phyloP scores from a whole-genome alignment of 495 filamentous ascomycete species.

The Hyaloscypha finlandica region DNA sequence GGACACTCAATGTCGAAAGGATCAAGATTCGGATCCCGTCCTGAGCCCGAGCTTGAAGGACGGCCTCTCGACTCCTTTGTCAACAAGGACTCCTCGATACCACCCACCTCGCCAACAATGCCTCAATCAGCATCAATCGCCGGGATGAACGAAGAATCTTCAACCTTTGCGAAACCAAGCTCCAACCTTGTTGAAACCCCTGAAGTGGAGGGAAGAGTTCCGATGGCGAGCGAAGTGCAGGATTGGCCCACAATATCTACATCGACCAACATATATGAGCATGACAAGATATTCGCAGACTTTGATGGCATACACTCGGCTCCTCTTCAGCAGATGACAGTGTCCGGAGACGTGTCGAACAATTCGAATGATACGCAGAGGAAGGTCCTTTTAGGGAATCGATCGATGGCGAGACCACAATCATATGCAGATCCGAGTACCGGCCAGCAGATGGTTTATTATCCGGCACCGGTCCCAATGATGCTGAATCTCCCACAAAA shows the following conservation, averaged over 20 bases:
- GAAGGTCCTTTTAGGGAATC: slow-evolving; percentile 20
- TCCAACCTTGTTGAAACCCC: slow-evolving; percentile 8
- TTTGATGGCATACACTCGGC: slow-evolving; percentile 86
- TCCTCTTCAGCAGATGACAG: slow-evolving; percentile 24
- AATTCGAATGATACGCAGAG: slow-evolving; percentile 5
- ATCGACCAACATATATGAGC: slow-evolving; percentile 72
- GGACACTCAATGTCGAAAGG: slow-evolving; percentile 58
- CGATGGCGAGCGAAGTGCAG: slow-evolving; percentile 29
- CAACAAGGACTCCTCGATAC: slow-evolving; percentile 23
- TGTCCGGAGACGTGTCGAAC: not conserved
- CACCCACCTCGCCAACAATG: slow-evolving; percentile 30
- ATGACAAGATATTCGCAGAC: slow-evolving; percentile 73
- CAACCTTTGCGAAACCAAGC: slow-evolving; percentile 29
- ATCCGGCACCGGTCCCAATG: slow-evolving; percentile 90
- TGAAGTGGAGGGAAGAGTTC: slow-evolving; percentile 2
- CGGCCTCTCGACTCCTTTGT: slow-evolving; percentile 43
- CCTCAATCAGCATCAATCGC: slow-evolving; percentile 29
- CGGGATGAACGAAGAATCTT: slow-evolving; percentile 24
- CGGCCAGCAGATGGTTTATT: slow-evolving; percentile 83
- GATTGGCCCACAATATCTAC: slow-evolving; percentile 45
- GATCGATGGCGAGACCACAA: slow-evolving; percentile 49
- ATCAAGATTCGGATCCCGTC: slow-evolving; percentile 47
- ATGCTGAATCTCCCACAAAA: slow-evolving; percentile 91
- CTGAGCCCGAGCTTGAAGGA: slow-evolving; percentile 51
- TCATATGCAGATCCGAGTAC: slow-evolving; percentile 64